Base-by-base conservation (phyloP, 139 green algal species). In the Gonium pectorale region DNA sequence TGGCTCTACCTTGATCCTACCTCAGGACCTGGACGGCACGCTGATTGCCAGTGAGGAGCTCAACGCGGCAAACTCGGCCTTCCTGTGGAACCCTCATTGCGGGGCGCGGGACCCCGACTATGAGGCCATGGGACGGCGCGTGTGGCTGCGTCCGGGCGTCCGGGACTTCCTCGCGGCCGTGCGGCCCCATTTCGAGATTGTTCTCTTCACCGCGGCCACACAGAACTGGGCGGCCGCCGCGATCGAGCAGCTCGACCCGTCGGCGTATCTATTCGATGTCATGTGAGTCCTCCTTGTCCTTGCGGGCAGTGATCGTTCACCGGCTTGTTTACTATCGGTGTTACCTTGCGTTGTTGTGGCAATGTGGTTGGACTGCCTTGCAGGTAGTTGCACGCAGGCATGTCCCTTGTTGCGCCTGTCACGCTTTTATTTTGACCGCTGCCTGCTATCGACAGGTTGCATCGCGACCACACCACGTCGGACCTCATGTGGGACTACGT, bases 191-290 rank as follows among this genome's bases (percentile, higher is more conserved):
- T 83, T 87, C 21, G 91, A 95, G 87, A 85, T 96, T 3, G 88
- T 97, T 41, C 80, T 96, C 9, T 97, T 96, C 90, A 97, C 94
- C 0, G 94, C 94, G 0, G 93, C 93, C 0, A 86, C 93, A 40
- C 83, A 92, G 72, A 91, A 94, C 69, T 96, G 95, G 54, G 93
- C 93, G 0, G 71, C 66, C 37, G 91, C 92, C 24, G 95, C 96
- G 31, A 73, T 91, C 8, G 83, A 93, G 24, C 79, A 79, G 17
- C 81, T 97, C 15, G 87, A 91, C 67, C 74, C 80, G 9, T 24
- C 67, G 11, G 70, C 68, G 37, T 60, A 56, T 19, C 56, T 90
- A 0, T 80, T 90, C 13, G 37, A 81, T 40, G 81, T 86, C 70
- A 82, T 78, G 85, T 86, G 19, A 37, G 54, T 56, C 2, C 8